Evolutionary conservation across 2,329 filamentous ascomycete genomes (phyloP).

Genomic region (Arthroderma uncinatum): DNA sequence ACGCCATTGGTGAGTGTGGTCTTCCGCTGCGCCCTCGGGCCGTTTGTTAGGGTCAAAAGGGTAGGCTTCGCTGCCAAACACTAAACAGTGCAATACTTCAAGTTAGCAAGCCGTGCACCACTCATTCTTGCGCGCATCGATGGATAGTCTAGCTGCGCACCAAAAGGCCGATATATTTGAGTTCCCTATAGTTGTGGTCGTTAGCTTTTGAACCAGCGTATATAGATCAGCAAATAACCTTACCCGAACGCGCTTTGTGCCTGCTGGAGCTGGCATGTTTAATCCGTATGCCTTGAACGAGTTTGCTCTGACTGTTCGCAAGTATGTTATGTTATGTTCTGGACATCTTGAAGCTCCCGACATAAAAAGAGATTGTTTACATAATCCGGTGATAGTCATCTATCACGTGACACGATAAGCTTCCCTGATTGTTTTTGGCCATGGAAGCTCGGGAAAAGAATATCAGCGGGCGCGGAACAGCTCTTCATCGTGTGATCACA

Average conservation of each 20-base stretch:
- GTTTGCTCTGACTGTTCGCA: neutral
- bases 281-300: too few relatives aligned
- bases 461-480: neutral
- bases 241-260: conserved; percentile 45
- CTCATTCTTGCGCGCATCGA: conserved; percentile 26
- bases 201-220: conserved; percentile 16
- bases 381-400: neutral
- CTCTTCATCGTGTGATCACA: neutral
- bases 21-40: conserved; percentile 63
- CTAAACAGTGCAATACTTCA: conserved; percentile 30
- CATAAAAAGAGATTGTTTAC: neutral
- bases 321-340: neutral
- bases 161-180: conserved; percentile 39
- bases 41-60: conserved; percentile 68
- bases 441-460: neutral
- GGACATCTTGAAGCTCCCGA: neutral
- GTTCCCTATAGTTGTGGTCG: conserved; percentile 26
- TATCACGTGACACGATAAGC: neutral
- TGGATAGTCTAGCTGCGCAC: conserved; percentile 20
- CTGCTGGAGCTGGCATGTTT: conserved; percentile 43
- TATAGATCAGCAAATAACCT: conserved; percentile 13
- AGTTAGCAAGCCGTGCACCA: neutral
- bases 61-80: conserved; percentile 69
- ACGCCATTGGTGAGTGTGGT: conserved; percentile 94
- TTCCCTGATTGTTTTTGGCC: neutral